phyloP scores from a whole-genome alignment of 2,329 filamentous ascomycete species.

The Colletotrichum gloeosporioides region DNA sequence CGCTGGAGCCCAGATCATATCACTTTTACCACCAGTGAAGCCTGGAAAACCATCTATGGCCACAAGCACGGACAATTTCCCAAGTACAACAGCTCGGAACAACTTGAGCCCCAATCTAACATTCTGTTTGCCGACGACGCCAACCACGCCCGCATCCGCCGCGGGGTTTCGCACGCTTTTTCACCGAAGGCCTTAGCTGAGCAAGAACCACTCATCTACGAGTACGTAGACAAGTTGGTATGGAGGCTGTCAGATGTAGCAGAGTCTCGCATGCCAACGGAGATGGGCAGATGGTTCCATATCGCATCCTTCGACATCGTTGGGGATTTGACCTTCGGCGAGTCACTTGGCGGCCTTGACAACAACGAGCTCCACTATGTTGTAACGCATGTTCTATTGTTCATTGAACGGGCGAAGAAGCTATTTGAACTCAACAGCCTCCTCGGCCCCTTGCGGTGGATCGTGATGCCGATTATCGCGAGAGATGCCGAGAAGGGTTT shows the following conservation, averaged over 20 bases:
- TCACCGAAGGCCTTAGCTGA: constrained; percentile 29
- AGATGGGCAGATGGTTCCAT: background rate
- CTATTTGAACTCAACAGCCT: background rate
- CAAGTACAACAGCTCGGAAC: background rate
- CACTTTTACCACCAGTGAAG: constrained; percentile 40
- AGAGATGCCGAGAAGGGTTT: background rate
- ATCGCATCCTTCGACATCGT: constrained; percentile 33
- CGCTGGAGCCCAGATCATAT: constrained; percentile 51
- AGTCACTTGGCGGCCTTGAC: constrained; percentile 29
- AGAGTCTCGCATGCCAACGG: background rate
- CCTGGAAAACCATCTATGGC: constrained; percentile 41
- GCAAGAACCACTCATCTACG: constrained; percentile 30
- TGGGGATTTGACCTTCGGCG: constrained; percentile 32
- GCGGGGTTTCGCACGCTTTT: constrained; percentile 31
- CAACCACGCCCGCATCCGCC: background rate
- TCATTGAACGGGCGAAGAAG: constrained; percentile 7
- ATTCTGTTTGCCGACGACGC: background rate
- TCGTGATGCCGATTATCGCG: background rate
- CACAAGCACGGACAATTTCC: background rate
- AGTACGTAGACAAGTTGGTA: constrained; percentile 29
- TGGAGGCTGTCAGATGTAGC: constrained; percentile 19
- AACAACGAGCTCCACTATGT: constrained; percentile 27
- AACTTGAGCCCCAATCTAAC: background rate
- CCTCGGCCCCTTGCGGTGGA: background rate
- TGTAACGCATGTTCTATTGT: constrained; percentile 26